These are phyloP conservation scores for Lodderomyces pseudojiufengensis DNA, from an alignment of 1,139 yeast species.

Conservation along the genomic window DNA sequence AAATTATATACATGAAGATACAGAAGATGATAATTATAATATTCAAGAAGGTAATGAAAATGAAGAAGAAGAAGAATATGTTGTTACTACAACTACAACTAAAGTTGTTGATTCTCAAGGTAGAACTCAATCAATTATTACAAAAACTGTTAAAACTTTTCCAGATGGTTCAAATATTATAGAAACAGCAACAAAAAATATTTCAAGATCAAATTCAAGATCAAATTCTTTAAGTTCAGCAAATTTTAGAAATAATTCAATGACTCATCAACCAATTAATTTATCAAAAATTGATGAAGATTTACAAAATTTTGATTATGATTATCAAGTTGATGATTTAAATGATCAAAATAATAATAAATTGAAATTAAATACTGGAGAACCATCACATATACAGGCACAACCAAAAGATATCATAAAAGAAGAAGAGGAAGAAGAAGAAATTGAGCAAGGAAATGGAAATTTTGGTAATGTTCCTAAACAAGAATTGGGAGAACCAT, in stretches of 20 bases:
- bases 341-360: slow-evolving; percentile 9
- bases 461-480: too few species aligned
- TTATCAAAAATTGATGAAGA: slow-evolving; percentile 44
- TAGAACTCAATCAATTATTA: slow-evolving; percentile 41
- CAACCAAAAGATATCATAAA: neutral
- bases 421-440: slow-evolving; percentile 3
- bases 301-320: slow-evolving; percentile 43
- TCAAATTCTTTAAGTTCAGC: slow-evolving; percentile 27
- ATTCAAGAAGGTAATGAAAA: slow-evolving; percentile 16
- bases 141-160: slow-evolving; percentile 37
- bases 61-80: slow-evolving; percentile 24
- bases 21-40: slow-evolving; percentile 9
- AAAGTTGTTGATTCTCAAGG: slow-evolving; percentile 43
- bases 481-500: slow-evolving; percentile 13
- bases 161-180: slow-evolving; percentile 47
- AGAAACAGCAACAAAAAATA: slow-evolving; percentile 44
- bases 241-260: slow-evolving; percentile 19
- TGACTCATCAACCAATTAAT: slow-evolving; percentile 21
- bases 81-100: slow-evolving; percentile 43
- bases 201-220: slow-evolving; percentile 36
- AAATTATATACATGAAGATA: slow-evolving; percentile 5
- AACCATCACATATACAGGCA: slow-evolving; percentile 3
- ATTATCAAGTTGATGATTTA: slow-evolving; percentile 29
- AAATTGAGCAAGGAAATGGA: too few species aligned
- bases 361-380: slow-evolving; percentile 11